Evolutionary conservation across 2,329 filamentous ascomycete genomes (phyloP).

Genomic region (Byssothecium circinans): DNA sequence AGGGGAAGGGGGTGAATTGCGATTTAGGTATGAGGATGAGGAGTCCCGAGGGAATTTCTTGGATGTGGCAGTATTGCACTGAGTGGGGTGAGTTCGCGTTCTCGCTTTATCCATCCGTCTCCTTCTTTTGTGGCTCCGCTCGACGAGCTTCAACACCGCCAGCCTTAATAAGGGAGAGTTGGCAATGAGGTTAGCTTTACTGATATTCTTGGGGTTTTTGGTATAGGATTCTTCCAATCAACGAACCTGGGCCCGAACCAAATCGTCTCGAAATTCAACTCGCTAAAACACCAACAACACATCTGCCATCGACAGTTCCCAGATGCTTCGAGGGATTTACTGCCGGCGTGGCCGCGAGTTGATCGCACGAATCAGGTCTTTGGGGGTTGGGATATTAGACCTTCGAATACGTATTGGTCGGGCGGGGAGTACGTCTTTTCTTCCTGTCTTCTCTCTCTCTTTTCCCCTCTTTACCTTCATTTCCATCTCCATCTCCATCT

Average conservation of each 20-base stretch:
- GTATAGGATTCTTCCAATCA: constrained; percentile 53
- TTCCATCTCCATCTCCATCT: too few species aligned
- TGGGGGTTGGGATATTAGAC: constrained; percentile 56
- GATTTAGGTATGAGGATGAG: constrained; percentile 39
- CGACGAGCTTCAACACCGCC: too few species aligned
- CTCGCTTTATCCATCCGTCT: background rate
- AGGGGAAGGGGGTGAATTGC: constrained; percentile 44
- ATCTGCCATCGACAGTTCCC: constrained; percentile 55
- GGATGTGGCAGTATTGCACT: constrained; percentile 58
- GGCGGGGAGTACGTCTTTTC: constrained; percentile 48
- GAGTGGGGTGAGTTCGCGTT: constrained; percentile 47
- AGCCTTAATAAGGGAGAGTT: too few species aligned
- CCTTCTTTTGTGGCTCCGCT: too few species aligned
- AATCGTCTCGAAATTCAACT: constrained; percentile 52
- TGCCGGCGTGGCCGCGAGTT: constrained; percentile 47
- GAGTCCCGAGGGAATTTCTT: constrained; percentile 46
- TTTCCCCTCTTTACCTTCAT: too few species aligned
- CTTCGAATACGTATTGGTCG: constrained; percentile 56
- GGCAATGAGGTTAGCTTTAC: too few species aligned
- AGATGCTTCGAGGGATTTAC: constrained; percentile 39
- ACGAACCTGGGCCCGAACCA: constrained; percentile 53
- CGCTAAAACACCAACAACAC: constrained; percentile 47
- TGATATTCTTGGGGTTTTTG: too few species aligned
- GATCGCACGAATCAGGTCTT: constrained; percentile 47
- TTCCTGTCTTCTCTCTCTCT: too few species aligned